A percentile compares a stretch with the other conserved stretches of the same genome.
phyloP scores from a whole-genome alignment of 345 rosid species.

The Rhizophora mangle region DNA sequence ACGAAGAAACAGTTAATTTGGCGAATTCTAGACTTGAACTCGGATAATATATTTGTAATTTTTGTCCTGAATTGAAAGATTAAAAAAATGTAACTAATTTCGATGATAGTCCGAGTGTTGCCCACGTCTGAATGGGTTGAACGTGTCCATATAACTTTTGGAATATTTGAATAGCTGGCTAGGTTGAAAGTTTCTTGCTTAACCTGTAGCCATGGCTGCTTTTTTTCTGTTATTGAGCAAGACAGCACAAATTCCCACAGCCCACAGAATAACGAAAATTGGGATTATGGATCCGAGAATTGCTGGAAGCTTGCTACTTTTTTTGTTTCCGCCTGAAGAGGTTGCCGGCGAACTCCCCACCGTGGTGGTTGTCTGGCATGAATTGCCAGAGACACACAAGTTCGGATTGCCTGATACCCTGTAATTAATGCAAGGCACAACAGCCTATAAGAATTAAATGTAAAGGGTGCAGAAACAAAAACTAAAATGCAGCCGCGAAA shows the following conservation, averaged over 20 bases:
- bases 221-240: constrained; percentile 34
- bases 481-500: not conserved
- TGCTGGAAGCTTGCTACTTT: constrained; percentile 31
- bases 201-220: constrained; percentile 23
- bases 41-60: no score
- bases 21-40: no score
- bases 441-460: no score
- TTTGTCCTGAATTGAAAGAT: no score
- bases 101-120: no score
- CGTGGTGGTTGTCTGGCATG: constrained; percentile 18
- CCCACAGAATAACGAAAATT: constrained; percentile 30
- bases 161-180: no score
- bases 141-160: no score
- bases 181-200: not conserved
- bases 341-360: not conserved
- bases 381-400: constrained; percentile 36
- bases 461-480: no score
- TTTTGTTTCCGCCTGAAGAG: constrained; percentile 12
- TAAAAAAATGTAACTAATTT: no score
- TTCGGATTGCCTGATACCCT: constrained; percentile 39
- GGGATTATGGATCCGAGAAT: constrained; percentile 44
- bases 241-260: constrained; percentile 15
- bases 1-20: no score
- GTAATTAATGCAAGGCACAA: not conserved
- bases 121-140: no score